A percentile compares a stretch with the other conserved stretches of the same genome.
Evolutionary conservation across 345 rosid genomes (phyloP).

Genomic region (Noccaea caerulescens): DNA sequence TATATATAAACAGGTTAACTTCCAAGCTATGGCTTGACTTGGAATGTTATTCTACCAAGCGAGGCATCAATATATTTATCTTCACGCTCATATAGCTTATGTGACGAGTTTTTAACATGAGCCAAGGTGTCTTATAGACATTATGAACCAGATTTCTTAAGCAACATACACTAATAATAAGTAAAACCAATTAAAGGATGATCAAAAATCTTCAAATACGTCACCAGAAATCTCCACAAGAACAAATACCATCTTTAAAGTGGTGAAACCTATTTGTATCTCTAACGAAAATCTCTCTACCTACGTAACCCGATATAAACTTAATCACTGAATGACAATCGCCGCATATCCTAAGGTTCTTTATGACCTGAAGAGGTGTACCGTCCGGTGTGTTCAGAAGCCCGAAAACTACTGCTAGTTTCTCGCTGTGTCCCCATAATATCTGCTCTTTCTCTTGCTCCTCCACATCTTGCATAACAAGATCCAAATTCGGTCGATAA

Average conservation of each 20-base stretch:
- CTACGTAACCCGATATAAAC: slow-evolving; percentile 47
- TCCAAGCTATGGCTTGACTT: too few relatives aligned
- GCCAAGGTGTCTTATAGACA: background rate
- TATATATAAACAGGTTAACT: too few relatives aligned
- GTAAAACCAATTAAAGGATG: background rate
- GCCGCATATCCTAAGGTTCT: slow-evolving; percentile 75
- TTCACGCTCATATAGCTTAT: too few relatives aligned
- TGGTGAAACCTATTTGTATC: slow-evolving; percentile 68
- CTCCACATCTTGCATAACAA: slow-evolving; percentile 52
- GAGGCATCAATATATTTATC: too few relatives aligned
- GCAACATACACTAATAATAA: background rate
- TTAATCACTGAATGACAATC: slow-evolving; percentile 56
- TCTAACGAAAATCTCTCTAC: slow-evolving; percentile 51
- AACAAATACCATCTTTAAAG: slow-evolving; percentile 59
- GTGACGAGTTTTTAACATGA: too few relatives aligned
- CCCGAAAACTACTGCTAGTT: slow-evolving; percentile 61
- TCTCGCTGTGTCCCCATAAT: slow-evolving; percentile 67
- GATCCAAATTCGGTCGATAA: slow-evolving; percentile 42
- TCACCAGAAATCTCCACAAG: slow-evolving; percentile 73
- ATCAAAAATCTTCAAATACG: background rate
- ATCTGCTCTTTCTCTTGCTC: slow-evolving; percentile 63
- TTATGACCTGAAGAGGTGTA: slow-evolving; percentile 60
- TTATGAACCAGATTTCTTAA: background rate
- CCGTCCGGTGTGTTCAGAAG: slow-evolving; percentile 59
- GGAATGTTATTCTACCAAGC: too few relatives aligned